Conservation (phyloP, 441 rosid species). For the Lepidium campestre region DNA sequence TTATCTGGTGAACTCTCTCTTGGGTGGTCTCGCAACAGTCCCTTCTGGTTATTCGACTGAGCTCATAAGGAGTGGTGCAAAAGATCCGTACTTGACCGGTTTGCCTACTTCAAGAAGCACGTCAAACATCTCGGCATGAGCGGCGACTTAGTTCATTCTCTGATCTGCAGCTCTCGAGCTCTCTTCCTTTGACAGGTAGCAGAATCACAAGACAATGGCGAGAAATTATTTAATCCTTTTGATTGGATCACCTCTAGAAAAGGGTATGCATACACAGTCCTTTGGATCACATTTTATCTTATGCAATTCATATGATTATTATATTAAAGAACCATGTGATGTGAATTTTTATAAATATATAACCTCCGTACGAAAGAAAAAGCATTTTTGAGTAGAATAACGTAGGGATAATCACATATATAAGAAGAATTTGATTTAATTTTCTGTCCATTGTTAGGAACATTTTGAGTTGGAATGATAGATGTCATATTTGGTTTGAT, state of each 20-base stretch:
- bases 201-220: constrained; percentile 65
- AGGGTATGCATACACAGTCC: constrained; percentile 16
- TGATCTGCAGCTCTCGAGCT: constrained; percentile 66
- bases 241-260: constrained; percentile 20
- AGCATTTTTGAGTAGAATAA: constrained; percentile 12
- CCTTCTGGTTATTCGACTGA: constrained; percentile 63
- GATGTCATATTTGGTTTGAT: no score
- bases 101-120: constrained; percentile 59
- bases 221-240: constrained; percentile 61
- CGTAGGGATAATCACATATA: constrained; percentile 22
- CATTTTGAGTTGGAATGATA: no score
- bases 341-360: constrained; percentile 6
- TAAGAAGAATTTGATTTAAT: no score
- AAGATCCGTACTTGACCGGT: constrained; percentile 56
- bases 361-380: not conserved
- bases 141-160: constrained; percentile 49
- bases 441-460: no score
- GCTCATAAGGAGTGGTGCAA: constrained; percentile 45
- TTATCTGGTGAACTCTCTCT: constrained; percentile 68
- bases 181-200: constrained; percentile 61
- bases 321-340: constrained; percentile 16
- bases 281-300: constrained; percentile 21
- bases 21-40: constrained; percentile 38
- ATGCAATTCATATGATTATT: constrained; percentile 16
- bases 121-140: constrained; percentile 68